Conservation (phyloP, 371 early-diverging fungal genomes). For the Globomyces sp. region DNA sequence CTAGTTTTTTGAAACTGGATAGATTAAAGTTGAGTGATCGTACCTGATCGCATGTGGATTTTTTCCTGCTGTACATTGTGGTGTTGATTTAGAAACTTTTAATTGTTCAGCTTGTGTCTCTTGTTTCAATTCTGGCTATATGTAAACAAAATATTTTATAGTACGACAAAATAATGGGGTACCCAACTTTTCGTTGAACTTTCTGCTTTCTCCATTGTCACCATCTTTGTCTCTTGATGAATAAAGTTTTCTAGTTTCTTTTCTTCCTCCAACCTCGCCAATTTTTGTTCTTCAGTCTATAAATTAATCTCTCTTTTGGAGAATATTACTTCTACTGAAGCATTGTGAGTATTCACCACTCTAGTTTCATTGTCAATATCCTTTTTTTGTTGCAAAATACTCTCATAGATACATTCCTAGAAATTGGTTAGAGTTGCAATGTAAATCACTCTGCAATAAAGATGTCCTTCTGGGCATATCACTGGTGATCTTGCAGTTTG, state of each 20-base stretch:
- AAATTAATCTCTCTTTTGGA: background rate
- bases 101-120: slow-evolving; percentile 58
- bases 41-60: slow-evolving; percentile 68
- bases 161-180: slow-evolving; percentile 50
- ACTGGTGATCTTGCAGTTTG: slow-evolving; percentile 81
- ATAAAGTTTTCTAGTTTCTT: slow-evolving; percentile 19
- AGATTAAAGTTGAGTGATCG: slow-evolving; percentile 26
- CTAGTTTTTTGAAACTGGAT: slow-evolving; percentile 65
- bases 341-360: slow-evolving; percentile 36
- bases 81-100: slow-evolving; percentile 58
- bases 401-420: slow-evolving; percentile 83
- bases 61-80: slow-evolving; percentile 69
- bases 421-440: too few relatives aligned
- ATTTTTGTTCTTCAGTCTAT: slow-evolving; percentile 11
- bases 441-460: slow-evolving; percentile 22
- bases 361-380: slow-evolving; percentile 63
- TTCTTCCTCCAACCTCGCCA: slow-evolving; percentile 1
- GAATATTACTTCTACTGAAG: slow-evolving; percentile 16
- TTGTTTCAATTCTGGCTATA: slow-evolving; percentile 50
- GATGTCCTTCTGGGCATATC: slow-evolving; percentile 53
- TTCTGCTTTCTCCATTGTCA: slow-evolving; percentile 50
- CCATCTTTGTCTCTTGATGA: slow-evolving; percentile 16
- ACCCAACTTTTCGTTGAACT: slow-evolving; percentile 51
- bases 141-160: too few relatives aligned
- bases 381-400: slow-evolving; percentile 83